Base-by-base conservation (phyloP, 2,329 filamentous ascomycete species). In the Cladosporium colombiae region DNA sequence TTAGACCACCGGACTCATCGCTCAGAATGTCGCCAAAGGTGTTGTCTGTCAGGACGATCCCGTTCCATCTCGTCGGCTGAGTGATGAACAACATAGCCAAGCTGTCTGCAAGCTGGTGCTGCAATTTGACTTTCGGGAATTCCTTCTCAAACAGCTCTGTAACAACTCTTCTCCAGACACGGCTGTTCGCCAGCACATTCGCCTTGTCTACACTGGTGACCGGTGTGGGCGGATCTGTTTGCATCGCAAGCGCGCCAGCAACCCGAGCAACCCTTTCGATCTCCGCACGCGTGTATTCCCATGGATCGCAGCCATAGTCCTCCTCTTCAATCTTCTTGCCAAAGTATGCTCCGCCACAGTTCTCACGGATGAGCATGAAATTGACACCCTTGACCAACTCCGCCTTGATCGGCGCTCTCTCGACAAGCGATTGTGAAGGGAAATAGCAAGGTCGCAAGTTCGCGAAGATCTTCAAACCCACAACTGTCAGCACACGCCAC, bases 171-270 rank as follows among this genome's bases (percentile, higher is more conserved):
- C 83, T 73, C 83, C 83, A 85, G 4, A 85, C 78, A 2, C 83
- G 75, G 4, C 80, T 79, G 56, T 77, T 83, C 0, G 83, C 83
- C 10, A 85, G 78, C 11, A 85, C 83, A 66, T 85, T 85, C 50
- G 82, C 82, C 73, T 85, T 85, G 73, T 85, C 83, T 1, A 78
- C 78, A 65, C 79, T 82, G 77, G 79, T 82, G 1, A 84, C 82
- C 2, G 78, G 72, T 0, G 78, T 75, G 14, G 81, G 78, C 10
- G 73, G 70, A 55, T 76, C 76, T 8, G 75, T 71, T 67, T 70
- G 72, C 70, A 67, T 74, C 0, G 83, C 82, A 5, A 85, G 75
- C 5, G 78, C 78, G 0, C 80, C 82, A 13, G 79, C 80, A 1
- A 85, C 80, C 2, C 81, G 80, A 0, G 81, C 79, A 23, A 81